Percentiles rank a stretch among this genome's conserved stretches.
These are phyloP conservation scores for Mixia osmundae DNA, from an alignment of 1,284 basidiomycete species.

Conservation along the genomic window DNA sequence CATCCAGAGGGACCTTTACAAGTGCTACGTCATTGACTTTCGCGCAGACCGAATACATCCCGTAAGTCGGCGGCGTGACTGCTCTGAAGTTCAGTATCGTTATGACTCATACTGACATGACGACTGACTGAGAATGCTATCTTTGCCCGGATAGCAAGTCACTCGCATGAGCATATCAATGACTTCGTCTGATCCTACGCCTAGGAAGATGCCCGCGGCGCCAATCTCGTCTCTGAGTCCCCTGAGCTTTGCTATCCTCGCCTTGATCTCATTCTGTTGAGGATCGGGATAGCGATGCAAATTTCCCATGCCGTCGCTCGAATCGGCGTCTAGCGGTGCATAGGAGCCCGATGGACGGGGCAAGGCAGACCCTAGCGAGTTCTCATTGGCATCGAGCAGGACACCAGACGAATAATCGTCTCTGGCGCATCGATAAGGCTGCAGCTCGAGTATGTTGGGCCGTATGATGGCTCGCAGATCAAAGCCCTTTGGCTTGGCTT, in stretches of 20 bases:
- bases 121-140: constrained; percentile 50
- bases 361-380: constrained; percentile 41
- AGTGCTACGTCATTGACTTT: constrained; percentile 81
- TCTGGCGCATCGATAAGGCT: constrained; percentile 84
- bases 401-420: constrained; percentile 75
- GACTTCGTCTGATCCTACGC: constrained; percentile 91
- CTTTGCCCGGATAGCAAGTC: constrained; percentile 52
- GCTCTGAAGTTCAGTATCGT: constrained; percentile 12
- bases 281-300: constrained; percentile 76
- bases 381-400: constrained; percentile 94
- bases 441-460: constrained; percentile 73
- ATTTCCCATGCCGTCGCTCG: constrained; percentile 17
- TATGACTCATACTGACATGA: not conserved
- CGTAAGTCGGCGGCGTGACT: constrained; percentile 69
- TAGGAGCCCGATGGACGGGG: not conserved
- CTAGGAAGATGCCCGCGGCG: constrained; percentile 60
- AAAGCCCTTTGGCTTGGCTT: too few relatives aligned
- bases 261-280: constrained; percentile 53
- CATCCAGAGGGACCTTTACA: constrained; percentile 55
- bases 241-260: constrained; percentile 45
- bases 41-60: constrained; percentile 90
- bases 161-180: constrained; percentile 86
- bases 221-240: constrained; percentile 35
- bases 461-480: too few relatives aligned
- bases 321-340: not conserved